A percentile compares a stretch with the other conserved stretches of the same genome.
Evolutionary conservation across 2,329 filamentous ascomycete genomes (phyloP).

Genomic region (Thielaviopsis ethacetica): DNA sequence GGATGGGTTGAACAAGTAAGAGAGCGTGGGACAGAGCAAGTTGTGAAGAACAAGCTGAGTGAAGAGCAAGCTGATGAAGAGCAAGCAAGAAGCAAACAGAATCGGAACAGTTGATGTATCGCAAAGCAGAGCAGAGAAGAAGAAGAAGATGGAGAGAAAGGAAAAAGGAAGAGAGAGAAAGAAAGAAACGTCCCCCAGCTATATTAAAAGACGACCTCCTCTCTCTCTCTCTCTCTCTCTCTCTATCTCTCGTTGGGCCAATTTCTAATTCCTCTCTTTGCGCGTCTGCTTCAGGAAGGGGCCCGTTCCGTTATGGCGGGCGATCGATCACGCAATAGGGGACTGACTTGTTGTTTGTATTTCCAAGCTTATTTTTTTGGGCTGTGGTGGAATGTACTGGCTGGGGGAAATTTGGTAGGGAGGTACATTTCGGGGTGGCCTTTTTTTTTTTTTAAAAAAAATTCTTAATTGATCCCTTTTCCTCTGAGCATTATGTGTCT

Average conservation of each 20-base stretch:
- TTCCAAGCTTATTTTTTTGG: neutral
- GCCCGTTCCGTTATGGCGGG: neutral
- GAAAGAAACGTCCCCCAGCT: neutral
- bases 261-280: neutral
- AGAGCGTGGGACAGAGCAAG: neutral
- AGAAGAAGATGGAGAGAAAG: constrained; percentile 2
- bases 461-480: too few species aligned
- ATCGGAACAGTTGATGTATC: neutral
- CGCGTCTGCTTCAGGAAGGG: neutral
- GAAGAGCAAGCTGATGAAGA: neutral
- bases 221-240: too few species aligned
- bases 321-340: constrained; percentile 3
- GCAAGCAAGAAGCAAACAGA: neutral
- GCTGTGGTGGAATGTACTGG: neutral
- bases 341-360: neutral
- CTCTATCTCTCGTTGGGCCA: too few species aligned
- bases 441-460: too few species aligned
- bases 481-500: too few species aligned
- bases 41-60: neutral
- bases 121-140: neutral
- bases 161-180: neutral
- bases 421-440: too few species aligned
- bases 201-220: neutral
- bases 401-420: too few species aligned
- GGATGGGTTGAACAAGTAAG: neutral